Evolutionary conservation across 2,329 filamentous ascomycete species (phyloP).

Genomic region (Exophiala lecanii-corni): DNA sequence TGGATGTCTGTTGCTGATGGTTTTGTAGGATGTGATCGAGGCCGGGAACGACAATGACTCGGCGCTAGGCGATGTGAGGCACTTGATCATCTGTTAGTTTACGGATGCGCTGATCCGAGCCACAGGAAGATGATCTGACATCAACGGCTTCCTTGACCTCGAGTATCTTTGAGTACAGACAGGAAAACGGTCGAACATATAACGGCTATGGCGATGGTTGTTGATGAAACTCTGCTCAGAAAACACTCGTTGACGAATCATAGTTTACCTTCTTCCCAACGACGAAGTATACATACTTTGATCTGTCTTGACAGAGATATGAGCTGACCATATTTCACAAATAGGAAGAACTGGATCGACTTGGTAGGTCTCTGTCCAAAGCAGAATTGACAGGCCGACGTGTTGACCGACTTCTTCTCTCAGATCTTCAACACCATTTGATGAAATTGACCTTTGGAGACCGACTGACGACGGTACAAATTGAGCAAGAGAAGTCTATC

Average conservation of each 20-base stretch:
- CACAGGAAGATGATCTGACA: conserved; percentile 10
- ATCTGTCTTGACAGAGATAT: not conserved
- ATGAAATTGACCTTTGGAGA: conserved; percentile 33
- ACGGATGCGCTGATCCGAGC: too few relatives aligned
- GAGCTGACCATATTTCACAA: conserved; percentile 1
- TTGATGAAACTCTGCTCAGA: conserved; percentile 19
- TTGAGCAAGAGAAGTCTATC: conserved; percentile 15
- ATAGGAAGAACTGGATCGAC: conserved; percentile 14
- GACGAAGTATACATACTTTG: conserved; percentile 24
- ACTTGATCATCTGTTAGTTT: too few relatives aligned
- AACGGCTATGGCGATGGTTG: conserved; percentile 32
- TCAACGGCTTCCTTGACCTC: conserved; percentile 15
- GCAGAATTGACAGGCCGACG: not conserved
- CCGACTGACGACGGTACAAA: conserved; percentile 25
- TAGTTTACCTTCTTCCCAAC: conserved; percentile 22
- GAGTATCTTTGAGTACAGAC: conserved; percentile 14
- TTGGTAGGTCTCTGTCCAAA: conserved; percentile 6
- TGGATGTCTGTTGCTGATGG: not conserved
- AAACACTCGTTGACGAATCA: conserved; percentile 3
- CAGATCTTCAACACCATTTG: conserved; percentile 32
- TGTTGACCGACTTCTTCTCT: conserved; percentile 10
- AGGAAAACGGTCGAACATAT: conserved; percentile 15
- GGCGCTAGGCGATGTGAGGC: conserved; percentile 14
- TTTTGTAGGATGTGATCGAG: too few relatives aligned
- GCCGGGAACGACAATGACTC: conserved; percentile 13